These are phyloP conservation scores for Schizosaccharomyces pombe DNA, from an alignment of 805 yeast species.

Conservation along the genomic window DNA sequence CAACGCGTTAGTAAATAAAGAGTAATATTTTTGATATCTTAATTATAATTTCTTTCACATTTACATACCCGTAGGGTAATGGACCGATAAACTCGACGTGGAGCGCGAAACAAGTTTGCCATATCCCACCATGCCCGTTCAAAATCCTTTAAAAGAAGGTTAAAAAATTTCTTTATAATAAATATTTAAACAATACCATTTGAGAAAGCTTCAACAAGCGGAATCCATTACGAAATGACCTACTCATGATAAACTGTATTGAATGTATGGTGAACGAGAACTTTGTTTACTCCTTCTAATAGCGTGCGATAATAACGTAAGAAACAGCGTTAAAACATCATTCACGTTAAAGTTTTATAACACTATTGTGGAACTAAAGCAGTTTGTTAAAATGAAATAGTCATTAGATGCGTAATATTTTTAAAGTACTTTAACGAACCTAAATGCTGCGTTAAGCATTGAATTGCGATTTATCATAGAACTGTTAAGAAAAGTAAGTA, in stretches of 20 bases:
- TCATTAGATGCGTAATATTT: too few species aligned
- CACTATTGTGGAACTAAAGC: too few species aligned
- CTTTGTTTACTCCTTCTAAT: neutral
- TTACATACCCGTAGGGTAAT: slow-evolving; percentile 38
- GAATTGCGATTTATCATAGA: too few species aligned
- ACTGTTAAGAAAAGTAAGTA: too few species aligned
- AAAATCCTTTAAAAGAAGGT: slow-evolving; percentile 29
- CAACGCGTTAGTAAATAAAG: neutral
- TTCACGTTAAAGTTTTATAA: too few species aligned
- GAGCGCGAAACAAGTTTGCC: slow-evolving; percentile 44
- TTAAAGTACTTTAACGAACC: too few species aligned
- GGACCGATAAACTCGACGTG: slow-evolving; percentile 60
- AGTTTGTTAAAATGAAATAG: too few species aligned
- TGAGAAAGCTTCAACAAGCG: neutral
- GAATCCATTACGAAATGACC: neutral
- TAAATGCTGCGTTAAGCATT: too few species aligned
- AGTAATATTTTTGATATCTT: neutral
- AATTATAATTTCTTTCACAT: neutral
- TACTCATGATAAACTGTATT: neutral
- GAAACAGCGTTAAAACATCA: too few species aligned
- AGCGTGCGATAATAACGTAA: too few species aligned
- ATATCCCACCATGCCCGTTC: slow-evolving; percentile 90
- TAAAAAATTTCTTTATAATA: neutral
- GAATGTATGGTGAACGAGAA: neutral
- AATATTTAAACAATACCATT: neutral